Conservation (phyloP, 116 monocot genomes). For the Zostera marina region DNA sequence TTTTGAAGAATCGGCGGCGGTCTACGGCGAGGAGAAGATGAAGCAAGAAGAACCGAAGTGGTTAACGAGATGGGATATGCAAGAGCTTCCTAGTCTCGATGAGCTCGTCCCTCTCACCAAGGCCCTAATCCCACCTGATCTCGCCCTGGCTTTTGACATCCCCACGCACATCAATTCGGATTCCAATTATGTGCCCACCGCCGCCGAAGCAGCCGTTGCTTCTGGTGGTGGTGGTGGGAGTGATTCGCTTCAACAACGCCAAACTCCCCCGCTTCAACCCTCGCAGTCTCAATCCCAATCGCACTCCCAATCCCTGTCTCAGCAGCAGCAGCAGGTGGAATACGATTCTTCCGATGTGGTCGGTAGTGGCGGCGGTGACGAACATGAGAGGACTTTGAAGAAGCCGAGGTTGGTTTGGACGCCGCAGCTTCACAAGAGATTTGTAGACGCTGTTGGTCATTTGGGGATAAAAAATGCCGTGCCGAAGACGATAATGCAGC, state of each 20-base stretch:
- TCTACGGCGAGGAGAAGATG: constrained; percentile 7
- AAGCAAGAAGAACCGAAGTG: constrained; percentile 24
- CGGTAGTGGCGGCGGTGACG: not conserved
- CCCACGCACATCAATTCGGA: constrained; percentile 4
- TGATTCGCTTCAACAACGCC: not conserved
- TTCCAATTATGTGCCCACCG: constrained; percentile 3
- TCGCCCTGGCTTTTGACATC: constrained; percentile 38
- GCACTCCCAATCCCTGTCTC: not conserved
- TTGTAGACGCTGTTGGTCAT: constrained; percentile 26
- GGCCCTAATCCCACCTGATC: constrained; percentile 45
- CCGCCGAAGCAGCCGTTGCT: no score
- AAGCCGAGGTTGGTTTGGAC: constrained; percentile 26
- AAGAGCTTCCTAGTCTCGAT: constrained; percentile 30
- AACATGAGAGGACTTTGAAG: constrained; percentile 20
- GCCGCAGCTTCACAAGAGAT: constrained; percentile 30
- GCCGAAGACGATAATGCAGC: constrained; percentile 38
- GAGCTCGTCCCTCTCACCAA: constrained; percentile 48
- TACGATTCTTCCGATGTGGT: constrained; percentile 6
- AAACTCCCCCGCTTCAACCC: not conserved
- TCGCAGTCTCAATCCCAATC: not conserved
- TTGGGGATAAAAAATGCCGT: constrained; percentile 34
- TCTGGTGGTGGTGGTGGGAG: not conserved
- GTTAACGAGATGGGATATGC: constrained; percentile 27
- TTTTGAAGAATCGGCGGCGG: not conserved
- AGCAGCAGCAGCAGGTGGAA: constrained; percentile 4